phyloP scores from a whole-genome alignment of 495 filamentous ascomycete species.

The Aspergillus nanangensis region DNA sequence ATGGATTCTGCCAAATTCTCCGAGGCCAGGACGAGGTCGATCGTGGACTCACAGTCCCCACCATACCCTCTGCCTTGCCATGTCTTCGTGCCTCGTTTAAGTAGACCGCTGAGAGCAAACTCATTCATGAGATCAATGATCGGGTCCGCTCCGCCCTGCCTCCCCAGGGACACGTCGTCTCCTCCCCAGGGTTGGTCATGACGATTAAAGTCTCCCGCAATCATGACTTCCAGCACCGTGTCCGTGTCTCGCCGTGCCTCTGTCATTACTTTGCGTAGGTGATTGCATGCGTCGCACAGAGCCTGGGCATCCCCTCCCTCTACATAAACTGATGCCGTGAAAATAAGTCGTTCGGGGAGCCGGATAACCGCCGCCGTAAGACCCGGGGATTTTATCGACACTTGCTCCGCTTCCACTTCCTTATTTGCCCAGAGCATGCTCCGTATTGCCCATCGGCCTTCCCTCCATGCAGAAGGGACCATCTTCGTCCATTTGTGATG shows the following conservation, averaged over 20 bases:
- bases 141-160: too few relatives aligned
- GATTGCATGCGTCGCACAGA: not conserved
- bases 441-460: slow-evolving; percentile 21
- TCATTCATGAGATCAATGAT: slow-evolving; percentile 30
- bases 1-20: too few relatives aligned
- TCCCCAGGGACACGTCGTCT: slow-evolving; percentile 21
- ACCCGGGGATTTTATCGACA: not conserved
- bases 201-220: too few relatives aligned
- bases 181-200: slow-evolving; percentile 34
- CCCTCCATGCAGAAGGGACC: slow-evolving; percentile 12
- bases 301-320: not conserved
- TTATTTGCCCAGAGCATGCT: slow-evolving; percentile 30
- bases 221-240: slow-evolving; percentile 14
- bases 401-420: slow-evolving; percentile 4
- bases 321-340: not conserved
- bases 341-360: not conserved
- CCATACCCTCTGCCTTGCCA: slow-evolving; percentile 16
- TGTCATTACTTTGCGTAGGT: not conserved
- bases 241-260: slow-evolving; percentile 5
- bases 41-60: too few relatives aligned
- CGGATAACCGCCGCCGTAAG: too few relatives aligned
- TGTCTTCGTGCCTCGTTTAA: slow-evolving; percentile 27
- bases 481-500: slow-evolving; percentile 27
- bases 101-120: slow-evolving; percentile 21
- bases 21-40: too few relatives aligned